phyloP scores from a whole-genome alignment of 2,329 filamentous ascomycete species.

The Alternaria infectoria region DNA sequence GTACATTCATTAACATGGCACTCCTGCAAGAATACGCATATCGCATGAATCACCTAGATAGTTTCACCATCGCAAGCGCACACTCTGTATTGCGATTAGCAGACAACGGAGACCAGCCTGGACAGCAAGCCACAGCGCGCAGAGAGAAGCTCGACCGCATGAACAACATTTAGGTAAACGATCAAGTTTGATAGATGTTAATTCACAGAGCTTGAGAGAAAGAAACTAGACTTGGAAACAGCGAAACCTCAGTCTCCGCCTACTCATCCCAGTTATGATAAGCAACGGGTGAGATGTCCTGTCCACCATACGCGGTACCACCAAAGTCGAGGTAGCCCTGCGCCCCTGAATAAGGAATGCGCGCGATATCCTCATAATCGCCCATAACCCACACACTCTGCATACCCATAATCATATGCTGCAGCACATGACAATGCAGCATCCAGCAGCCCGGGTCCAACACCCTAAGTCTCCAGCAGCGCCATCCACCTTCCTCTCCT shows the following conservation, averaged over 20 bases:
- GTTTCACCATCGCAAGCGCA: neutral
- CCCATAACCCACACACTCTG: conserved; percentile 57
- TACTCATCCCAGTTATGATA: conserved; percentile 17
- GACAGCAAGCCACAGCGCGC: neutral
- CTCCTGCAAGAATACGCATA: neutral
- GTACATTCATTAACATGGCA: neutral
- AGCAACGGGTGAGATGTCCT: conserved; percentile 11
- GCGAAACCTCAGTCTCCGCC: neutral
- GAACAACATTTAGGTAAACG: neutral
- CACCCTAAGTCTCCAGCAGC: conserved; percentile 65
- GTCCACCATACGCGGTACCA: conserved; percentile 51
- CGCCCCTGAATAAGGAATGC: conserved; percentile 43
- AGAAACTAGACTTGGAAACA: neutral
- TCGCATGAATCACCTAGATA: neutral
- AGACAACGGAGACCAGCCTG: neutral
- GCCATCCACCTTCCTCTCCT: conserved; percentile 60
- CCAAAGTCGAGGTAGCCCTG: conserved; percentile 55
- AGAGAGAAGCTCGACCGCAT: neutral
- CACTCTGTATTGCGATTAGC: neutral
- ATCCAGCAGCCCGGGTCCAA: conserved; percentile 63
- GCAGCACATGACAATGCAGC: conserved; percentile 66
- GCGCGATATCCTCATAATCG: conserved; percentile 48
- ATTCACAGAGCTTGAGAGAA: neutral
- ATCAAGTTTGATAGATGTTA: neutral
- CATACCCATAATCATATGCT: conserved; percentile 65